Conservation (phyloP, 495 filamentous ascomycete species). For the Annulohypoxylon moriforme region DNA sequence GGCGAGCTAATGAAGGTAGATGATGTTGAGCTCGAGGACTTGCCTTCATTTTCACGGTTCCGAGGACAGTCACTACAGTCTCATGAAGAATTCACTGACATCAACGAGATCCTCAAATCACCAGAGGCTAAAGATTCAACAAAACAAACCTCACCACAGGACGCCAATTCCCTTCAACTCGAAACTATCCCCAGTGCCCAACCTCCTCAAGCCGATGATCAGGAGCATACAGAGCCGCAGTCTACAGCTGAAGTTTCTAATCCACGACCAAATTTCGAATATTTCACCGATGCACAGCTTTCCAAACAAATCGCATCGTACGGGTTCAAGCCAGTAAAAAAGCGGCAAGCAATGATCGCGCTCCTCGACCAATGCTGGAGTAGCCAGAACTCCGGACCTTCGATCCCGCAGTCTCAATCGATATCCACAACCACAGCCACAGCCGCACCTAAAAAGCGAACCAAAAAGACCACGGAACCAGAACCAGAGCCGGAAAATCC, state of each 20-base stretch:
- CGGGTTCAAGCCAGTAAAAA: conserved; percentile 81
- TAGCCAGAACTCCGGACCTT: conserved; percentile 49
- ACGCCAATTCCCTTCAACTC: conserved; percentile 21
- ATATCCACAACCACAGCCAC: conserved; percentile 41
- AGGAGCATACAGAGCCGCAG: conserved; percentile 10
- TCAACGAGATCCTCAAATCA: conserved; percentile 51
- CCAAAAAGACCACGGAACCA: conserved; percentile 1
- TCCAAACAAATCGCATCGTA: conserved; percentile 70
- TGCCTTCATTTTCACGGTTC: background rate
- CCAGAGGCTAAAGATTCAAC: conserved; percentile 17
- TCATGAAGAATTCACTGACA: conserved; percentile 51
- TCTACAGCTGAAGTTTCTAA: conserved; percentile 47
- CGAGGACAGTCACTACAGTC: background rate
- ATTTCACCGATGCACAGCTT: conserved; percentile 72
- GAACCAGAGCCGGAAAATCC: conserved; percentile 23
- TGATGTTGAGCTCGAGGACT: conserved; percentile 63
- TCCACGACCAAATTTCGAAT: conserved; percentile 67
- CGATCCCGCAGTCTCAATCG: conserved; percentile 15
- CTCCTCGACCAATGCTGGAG: conserved; percentile 80
- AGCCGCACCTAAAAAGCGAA: conserved; percentile 18
- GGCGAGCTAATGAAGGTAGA: conserved; percentile 70
- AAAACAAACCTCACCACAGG: background rate
- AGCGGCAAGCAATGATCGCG: conserved; percentile 75
- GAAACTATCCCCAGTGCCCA: conserved; percentile 32
- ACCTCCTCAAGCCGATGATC: conserved; percentile 14